Evolutionary conservation across 345 rosid species (phyloP).

Genomic region (Eutrema heterophyllum): DNA sequence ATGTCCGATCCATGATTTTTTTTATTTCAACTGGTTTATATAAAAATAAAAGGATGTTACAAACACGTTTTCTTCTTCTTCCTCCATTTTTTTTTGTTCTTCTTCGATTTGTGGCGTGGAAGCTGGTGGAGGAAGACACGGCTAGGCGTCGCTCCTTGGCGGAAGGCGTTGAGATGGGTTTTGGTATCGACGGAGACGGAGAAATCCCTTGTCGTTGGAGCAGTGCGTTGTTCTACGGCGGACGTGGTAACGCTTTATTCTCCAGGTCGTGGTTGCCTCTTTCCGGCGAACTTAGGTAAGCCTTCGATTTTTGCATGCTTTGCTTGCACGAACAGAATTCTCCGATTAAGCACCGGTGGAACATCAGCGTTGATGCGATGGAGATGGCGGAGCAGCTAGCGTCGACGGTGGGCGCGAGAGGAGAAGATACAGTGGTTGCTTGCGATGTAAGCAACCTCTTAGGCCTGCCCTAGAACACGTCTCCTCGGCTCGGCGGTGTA

Average conservation of each 20-base stretch:
- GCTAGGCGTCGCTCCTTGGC: conserved; percentile 74
- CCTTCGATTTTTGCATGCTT: not conserved
- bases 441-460: too few relatives aligned
- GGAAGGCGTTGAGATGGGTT: conserved; percentile 53
- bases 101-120: conserved; percentile 32
- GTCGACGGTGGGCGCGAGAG: too few relatives aligned
- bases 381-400: too few relatives aligned
- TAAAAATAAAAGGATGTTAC: too few relatives aligned
- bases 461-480: too few relatives aligned
- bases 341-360: not conserved
- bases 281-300: conserved; percentile 59
- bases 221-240: conserved; percentile 62
- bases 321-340: not conserved
- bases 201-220: conserved; percentile 37
- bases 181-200: conserved; percentile 34
- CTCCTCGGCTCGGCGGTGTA: too few relatives aligned
- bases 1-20: too few relatives aligned
- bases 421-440: too few relatives aligned
- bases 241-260: conserved; percentile 66
- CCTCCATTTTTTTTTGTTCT: too few relatives aligned
- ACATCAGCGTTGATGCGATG: too few relatives aligned
- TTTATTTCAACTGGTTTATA: too few relatives aligned
- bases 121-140: conserved; percentile 87
- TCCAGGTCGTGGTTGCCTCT: conserved; percentile 84
- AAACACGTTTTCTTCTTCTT: too few relatives aligned